Conservation (phyloP, 2,329 filamentous ascomycete species). For the Ophiostoma novo-ulmi region DNA sequence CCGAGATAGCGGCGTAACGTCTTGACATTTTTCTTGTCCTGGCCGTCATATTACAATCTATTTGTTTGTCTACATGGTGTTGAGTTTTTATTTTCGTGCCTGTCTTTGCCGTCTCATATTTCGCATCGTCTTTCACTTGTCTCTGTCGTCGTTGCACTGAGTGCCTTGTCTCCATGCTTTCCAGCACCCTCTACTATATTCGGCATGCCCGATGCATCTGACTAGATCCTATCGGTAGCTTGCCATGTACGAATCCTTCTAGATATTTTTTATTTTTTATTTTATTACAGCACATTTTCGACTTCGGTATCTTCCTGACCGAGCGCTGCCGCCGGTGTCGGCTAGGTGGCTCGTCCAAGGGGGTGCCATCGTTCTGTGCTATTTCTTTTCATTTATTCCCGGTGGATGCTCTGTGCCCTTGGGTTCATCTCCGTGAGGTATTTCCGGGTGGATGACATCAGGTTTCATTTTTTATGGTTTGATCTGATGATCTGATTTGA, state of each 20-base stretch:
- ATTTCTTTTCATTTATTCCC: neutral
- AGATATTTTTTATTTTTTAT: neutral
- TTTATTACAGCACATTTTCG: neutral
- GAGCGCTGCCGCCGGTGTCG: neutral
- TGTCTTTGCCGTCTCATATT: neutral
- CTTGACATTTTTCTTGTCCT: neutral
- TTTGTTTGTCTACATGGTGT: neutral
- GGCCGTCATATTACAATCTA: conserved; percentile 1
- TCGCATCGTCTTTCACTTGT: neutral
- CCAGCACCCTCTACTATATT: too few species aligned
- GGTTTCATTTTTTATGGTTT: neutral
- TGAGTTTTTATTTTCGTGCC: neutral
- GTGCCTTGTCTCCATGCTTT: too few species aligned
- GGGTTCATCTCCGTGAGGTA: neutral
- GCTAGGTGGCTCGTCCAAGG: neutral
- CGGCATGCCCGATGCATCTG: too few species aligned
- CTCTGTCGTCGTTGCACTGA: neutral
- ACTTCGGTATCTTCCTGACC: neutral
- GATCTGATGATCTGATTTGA: neutral
- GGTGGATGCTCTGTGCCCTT: neutral
- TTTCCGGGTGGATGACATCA: conserved; percentile 4
- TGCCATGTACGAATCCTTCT: too few species aligned
- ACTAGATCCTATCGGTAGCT: too few species aligned
- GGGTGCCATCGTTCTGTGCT: conserved; percentile 1
- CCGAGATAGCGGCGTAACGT: neutral